Evolutionary conservation across 371 early-diverging fungal genomes (phyloP), one percentile per base, ranked within the genome.

Genomic region (Apophysomyces sp.): DNA sequence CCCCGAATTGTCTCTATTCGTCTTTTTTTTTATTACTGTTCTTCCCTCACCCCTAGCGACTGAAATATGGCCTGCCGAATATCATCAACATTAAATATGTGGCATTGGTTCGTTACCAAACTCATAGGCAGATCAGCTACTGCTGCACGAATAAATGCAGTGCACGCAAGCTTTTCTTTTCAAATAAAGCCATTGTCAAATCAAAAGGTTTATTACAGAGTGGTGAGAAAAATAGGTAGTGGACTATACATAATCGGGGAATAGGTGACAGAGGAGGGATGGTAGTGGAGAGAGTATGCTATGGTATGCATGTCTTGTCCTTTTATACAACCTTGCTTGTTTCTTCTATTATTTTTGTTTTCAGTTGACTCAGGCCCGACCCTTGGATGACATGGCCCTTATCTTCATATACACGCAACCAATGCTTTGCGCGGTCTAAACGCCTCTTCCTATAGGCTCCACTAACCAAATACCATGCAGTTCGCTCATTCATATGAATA

Each of bases 401-500:
- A 18, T 39, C 52, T 61, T 71, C 72, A 57, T 56, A 78, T 21
- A 16, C 18, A 9, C 57, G 28, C 9, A 80, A 62, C 69, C 73
- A 77, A 28, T 68, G 30, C 9, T 55, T 49, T 52, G 72, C 77
- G 36, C 52, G 49, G 29, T 62, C 57, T 16, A 40, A 34, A 8
- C 68, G 52, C 7, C 58, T 61, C 39, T 63, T 57, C 12, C 41
- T 51, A 36, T 60, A 63, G 9, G 73, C 72, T 3, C 69, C 36
- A 26, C 61, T 62, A 0, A 62, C 62, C 52, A 80, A n/a, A 34
- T 73, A 73, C 69, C 71, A 80, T 6, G 67, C 32, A 0, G 80
- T 80, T 7, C 64, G 71, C 58, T 80, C 77, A 57, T 77, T 60
- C 57, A 62, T 52, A 1, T 52, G n/a, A 0, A 77, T 61, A 11